phyloP scores from a whole-genome alignment of 1,284 basidiomycete genomes.

The Schizopora paradoxa region DNA sequence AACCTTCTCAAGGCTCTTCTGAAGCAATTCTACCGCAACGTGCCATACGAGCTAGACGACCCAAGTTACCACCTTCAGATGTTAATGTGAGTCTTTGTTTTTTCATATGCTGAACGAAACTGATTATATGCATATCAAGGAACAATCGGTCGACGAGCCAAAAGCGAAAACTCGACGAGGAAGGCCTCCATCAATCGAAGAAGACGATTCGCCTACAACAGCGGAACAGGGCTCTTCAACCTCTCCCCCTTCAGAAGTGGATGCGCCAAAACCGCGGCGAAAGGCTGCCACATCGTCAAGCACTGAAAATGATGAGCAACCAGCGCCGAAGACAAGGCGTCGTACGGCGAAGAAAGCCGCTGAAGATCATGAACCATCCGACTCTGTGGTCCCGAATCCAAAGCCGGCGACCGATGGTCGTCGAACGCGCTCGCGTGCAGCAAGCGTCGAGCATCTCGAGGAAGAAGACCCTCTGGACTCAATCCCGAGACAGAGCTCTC shows the following conservation, averaged over 20 bases:
- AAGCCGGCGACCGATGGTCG: constrained; percentile 3
- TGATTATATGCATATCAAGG: background rate
- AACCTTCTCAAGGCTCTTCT: constrained; percentile 11
- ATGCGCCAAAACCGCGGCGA: too few relatives aligned
- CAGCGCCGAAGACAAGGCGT: constrained; percentile 9
- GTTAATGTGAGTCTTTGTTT: background rate
- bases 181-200: background rate
- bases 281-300: background rate
- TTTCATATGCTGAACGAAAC: background rate
- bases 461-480: constrained; percentile 20
- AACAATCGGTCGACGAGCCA: constrained; percentile 1
- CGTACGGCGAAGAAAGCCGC: background rate
- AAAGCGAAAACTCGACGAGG: constrained; percentile 11
- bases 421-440: constrained; percentile 12
- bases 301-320: background rate
- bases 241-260: too few relatives aligned
- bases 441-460: constrained; percentile 13
- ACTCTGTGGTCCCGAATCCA: too few relatives aligned
- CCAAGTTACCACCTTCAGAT: background rate
- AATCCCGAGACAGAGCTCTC: constrained; percentile 13
- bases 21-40: constrained; percentile 14
- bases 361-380: background rate
- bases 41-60: background rate
- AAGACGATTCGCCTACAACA: constrained; percentile 13
- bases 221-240: background rate